Base-by-base conservation (phyloP, 1,284 basidiomycete genomes). In the Athelia sp. region DNA sequence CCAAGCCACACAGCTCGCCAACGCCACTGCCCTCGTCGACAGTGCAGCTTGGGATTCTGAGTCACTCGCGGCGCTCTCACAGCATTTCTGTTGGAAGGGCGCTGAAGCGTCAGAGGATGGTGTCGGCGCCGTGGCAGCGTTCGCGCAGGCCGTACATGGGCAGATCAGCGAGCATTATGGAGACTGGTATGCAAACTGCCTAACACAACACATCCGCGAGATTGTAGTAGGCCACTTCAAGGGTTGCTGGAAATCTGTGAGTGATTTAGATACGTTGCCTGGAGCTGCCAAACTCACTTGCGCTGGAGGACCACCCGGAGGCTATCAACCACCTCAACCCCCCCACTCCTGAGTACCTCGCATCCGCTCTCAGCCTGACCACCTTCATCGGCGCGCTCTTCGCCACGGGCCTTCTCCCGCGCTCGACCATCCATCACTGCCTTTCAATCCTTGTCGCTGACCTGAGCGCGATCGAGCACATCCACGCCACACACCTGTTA, bases 371-470 rank as follows among this genome's bases (percentile, higher is more conserved):
- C 15, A 52, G 56, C 3, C 51, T 67, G 22, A 58, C 60, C 18
- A 47, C 56, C 1, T 70, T 70, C 48, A 52, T 68, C 18, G 69
- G 64, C 8, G 66, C 67, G 46, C 59, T 71, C 18, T 70, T 63
- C 56, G 49, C 53, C 4, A 40, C 50, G 8, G 47, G 50, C 11
- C 51, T 71, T 21, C 36, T 66, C 21, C 47, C 56, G 18, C 50
- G 54, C n/a, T 49, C 56, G 0, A 58, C 58, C 26, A 58, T 66
- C 15, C 51, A 53, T 49, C 46, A 56, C 13, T 68, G 64, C 45
- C 47, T 68, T 23, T 52, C 57, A 10, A 53, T 62, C 24, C 52
- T 69, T 9, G 49, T 64, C 8, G 51, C 53, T 23, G 55, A 60
- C 32, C 58, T 65, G 50, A 45, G 24, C 4, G 53, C 59, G 4